Base-by-base conservation (phyloP, 129 eudicot genomes). In the Arctium lappa region DNA sequence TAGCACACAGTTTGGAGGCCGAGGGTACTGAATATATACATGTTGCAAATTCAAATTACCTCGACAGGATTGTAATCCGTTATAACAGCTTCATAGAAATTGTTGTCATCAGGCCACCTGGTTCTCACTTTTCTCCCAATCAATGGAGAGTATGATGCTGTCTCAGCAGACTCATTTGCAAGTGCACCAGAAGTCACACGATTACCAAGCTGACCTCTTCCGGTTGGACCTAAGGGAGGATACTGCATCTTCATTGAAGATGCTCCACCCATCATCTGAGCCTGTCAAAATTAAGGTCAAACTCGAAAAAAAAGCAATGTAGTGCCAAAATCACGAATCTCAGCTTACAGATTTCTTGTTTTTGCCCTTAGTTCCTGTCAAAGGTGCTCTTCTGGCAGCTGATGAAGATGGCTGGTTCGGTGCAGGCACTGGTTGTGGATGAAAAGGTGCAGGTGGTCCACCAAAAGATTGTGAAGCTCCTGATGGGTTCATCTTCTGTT, bases 91-190 rank as follows among this genome's bases (percentile, higher is more conserved):
- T 94, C 97, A 79, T 94, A 94, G 65, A 94, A 94, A 75, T 86
- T 92, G 80, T 94, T 94, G 74, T 94, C 98, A 53, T 89, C 97
- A 7, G 98, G 98, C 98, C 98, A 94, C 69, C 98, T 89, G 42
- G 96, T 92, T 84, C 91, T 84, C 60, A 92, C 96, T 92, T 88
- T 94, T 82, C 87, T 86, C 33, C 98, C 98, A 75, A 94, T 84
- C 62, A 90, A 83, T 31, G 91, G 88, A 62, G 91, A 87, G 66
- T 85, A 80, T 50, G 91, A 75, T 22, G 89, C 84, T 69, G 91
- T 86, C 69, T 91, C 94, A 53, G 87, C 88, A 72, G 92, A 86
- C 36, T 89, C 94, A 85, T 70, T 89, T 34, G 85, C 88, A 85
- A 85, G 88, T 78, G 87, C 90, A 72, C 90, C 89, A 6, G 97